Evolutionary conservation across 78 protist genomes (phyloP).

Genomic region (Dictyostelium firmibasis): DNA sequence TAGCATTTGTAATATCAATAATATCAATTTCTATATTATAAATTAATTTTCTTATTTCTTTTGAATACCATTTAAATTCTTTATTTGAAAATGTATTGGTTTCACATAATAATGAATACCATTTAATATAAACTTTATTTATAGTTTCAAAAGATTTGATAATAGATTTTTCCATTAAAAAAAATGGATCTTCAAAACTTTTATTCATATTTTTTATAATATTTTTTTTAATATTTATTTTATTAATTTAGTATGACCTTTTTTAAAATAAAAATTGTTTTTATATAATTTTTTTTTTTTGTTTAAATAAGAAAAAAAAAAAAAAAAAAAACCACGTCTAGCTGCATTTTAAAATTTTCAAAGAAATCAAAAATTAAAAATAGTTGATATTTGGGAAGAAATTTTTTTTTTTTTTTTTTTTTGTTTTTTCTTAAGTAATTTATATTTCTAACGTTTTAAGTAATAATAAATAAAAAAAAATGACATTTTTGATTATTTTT

Average conservation of each 20-base stretch:
- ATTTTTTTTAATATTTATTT: not conserved
- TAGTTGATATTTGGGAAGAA: too few relatives aligned
- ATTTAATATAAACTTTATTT: not conserved
- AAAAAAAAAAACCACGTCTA: not conserved
- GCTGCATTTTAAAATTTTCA: not conserved
- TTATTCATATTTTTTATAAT: not conserved
- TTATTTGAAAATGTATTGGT: slow-evolving; percentile 42
- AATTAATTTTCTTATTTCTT: slow-evolving; percentile 14
- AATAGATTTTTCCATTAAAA: not conserved
- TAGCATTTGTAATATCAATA: not conserved
- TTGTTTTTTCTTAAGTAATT: too few relatives aligned
- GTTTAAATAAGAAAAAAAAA: not conserved
- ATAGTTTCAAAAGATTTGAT: not conserved
- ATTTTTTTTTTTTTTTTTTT: too few relatives aligned
- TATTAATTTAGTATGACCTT: not conserved
- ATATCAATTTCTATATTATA: not conserved
- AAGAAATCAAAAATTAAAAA: not conserved
- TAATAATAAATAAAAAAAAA: too few relatives aligned
- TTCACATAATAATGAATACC: not conserved
- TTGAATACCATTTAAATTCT: slow-evolving; percentile 34
- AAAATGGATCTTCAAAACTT: not conserved
- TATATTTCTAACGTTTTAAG: too few relatives aligned
- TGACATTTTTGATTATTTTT: too few relatives aligned
- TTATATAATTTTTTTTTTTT: too few relatives aligned
- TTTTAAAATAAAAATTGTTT: too few relatives aligned